A percentile compares a stretch with the other conserved stretches of the same genome.
phyloP scores from a whole-genome alignment of 2,329 filamentous ascomycete species.

The Aspergillus intermedius region DNA sequence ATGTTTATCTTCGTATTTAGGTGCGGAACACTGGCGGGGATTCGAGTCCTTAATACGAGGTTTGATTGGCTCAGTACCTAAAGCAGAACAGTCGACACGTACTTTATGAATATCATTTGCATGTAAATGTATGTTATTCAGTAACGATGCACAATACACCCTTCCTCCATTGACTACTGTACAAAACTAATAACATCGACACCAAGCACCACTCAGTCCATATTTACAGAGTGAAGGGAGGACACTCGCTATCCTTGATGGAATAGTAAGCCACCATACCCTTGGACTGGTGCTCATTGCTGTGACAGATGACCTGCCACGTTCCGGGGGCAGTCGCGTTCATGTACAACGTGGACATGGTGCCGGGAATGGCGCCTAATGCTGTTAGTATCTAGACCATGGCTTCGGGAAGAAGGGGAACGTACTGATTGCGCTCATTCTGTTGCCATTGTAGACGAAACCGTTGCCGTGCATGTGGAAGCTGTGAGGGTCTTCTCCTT shows the following conservation, averaged over 20 bases:
- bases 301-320: slow-evolving; percentile 11
- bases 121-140: too few relatives aligned
- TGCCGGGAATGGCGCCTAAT: slow-evolving; percentile 16
- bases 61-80: too few relatives aligned
- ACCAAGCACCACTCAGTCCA: too few relatives aligned
- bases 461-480: slow-evolving; percentile 25
- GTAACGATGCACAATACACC: too few relatives aligned
- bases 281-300: slow-evolving; percentile 6
- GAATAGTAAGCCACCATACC: slow-evolving; percentile 4
- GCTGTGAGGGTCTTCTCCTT: slow-evolving; percentile 18
- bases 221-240: background rate
- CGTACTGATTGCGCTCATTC: background rate
- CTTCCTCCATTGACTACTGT: too few relatives aligned
- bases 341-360: slow-evolving; percentile 21
- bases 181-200: too few relatives aligned
- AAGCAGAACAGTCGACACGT: too few relatives aligned
- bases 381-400: background rate
- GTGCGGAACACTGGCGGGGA: too few relatives aligned
- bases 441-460: slow-evolving; percentile 12
- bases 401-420: background rate
- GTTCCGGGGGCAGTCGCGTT: slow-evolving; percentile 14
- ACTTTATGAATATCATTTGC: too few relatives aligned
- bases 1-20: too few relatives aligned
- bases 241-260: background rate
- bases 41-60: too few relatives aligned